These are phyloP conservation scores for Aureobasidium sp. DNA, from an alignment of 2,329 filamentous ascomycete genomes.

Conservation along the genomic window DNA sequence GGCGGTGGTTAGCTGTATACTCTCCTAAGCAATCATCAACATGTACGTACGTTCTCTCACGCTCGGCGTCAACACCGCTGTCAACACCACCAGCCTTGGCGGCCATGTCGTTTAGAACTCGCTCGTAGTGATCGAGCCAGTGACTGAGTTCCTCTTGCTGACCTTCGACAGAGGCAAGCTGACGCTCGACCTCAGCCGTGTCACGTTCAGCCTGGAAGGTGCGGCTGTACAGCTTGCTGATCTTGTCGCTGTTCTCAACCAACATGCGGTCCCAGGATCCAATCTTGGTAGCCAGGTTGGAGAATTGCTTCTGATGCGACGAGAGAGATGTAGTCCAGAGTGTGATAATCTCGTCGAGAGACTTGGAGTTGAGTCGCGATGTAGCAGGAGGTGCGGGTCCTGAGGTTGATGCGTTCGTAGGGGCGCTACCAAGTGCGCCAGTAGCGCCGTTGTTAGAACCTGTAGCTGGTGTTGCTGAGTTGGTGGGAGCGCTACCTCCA, in stretches of 20 bases:
- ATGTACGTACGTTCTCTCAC: constrained; percentile 67
- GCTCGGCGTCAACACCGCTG: constrained; percentile 89
- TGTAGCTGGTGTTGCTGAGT: constrained; percentile 11
- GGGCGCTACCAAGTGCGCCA: constrained; percentile 23
- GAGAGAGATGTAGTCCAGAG: constrained; percentile 92
- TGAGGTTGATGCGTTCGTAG: constrained; percentile 64
- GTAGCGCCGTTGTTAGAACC: constrained; percentile 22
- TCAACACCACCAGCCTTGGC: constrained; percentile 54
- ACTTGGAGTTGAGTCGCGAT: constrained; percentile 93
- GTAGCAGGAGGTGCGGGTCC: constrained; percentile 73
- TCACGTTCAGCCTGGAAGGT: constrained; percentile 92
- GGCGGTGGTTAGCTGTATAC: constrained; percentile 21
- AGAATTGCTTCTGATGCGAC: constrained; percentile 96
- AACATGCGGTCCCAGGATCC: constrained; percentile 86
- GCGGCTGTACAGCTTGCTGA: constrained; percentile 83
- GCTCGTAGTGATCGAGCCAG: constrained; percentile 87
- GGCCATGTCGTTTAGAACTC: constrained; percentile 84
- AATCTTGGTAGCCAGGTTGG: constrained; percentile 79
- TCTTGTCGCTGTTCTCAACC: constrained; percentile 91
- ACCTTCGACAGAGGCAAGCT: constrained; percentile 80
- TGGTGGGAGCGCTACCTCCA: neutral
- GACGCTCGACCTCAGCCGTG: constrained; percentile 87
- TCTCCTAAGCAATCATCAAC: too few species aligned
- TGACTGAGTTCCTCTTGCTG: constrained; percentile 85
- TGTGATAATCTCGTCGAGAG: constrained; percentile 97